phyloP scores from a whole-genome alignment of 768 basidiomycete species.

The Hygrophoropsis aurantiaca region DNA sequence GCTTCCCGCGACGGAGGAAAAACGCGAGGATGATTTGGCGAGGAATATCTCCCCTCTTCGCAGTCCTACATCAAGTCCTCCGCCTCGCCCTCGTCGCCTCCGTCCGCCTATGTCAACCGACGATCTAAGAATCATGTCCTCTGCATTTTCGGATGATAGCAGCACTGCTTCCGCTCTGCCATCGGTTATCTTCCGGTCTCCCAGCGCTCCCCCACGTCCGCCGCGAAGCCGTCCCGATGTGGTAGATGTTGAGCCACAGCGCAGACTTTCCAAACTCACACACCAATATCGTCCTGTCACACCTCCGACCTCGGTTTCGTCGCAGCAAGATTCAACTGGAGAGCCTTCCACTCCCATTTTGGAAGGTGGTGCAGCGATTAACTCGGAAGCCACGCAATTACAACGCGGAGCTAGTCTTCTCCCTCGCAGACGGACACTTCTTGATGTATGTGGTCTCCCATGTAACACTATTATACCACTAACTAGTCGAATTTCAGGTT shows the following conservation, averaged over 20 bases:
- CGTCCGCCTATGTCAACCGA: conserved; percentile 15
- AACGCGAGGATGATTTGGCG: conserved; percentile 15
- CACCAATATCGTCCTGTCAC: conserved; percentile 34
- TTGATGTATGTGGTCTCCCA: conserved; percentile 10
- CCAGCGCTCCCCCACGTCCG: conserved; percentile 26
- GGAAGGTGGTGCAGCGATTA: no score
- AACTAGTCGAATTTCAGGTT: no score
- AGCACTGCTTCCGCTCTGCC: not conserved
- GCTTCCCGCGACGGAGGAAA: conserved; percentile 34
- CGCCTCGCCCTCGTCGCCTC: conserved; percentile 13
- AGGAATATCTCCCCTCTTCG: conserved; percentile 10
- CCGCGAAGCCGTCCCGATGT: conserved; percentile 18
- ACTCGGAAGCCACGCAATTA: no score
- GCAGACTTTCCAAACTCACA: not conserved
- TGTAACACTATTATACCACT: no score
- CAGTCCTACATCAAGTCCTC: conserved; percentile 1
- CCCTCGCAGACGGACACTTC: conserved; percentile 16
- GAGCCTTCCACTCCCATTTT: no score
- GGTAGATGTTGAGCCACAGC: not conserved
- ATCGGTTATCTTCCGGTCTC: conserved; percentile 3
- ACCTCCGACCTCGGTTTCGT: conserved; percentile 41
- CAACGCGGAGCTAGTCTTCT: conserved; percentile 9
- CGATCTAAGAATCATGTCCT: not conserved
- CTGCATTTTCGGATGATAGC: not conserved
- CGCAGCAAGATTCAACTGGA: conserved; percentile 16